Evolutionary conservation across 495 filamentous ascomycete genomes (phyloP).

Genomic region (Lophiotrema nucula): DNA sequence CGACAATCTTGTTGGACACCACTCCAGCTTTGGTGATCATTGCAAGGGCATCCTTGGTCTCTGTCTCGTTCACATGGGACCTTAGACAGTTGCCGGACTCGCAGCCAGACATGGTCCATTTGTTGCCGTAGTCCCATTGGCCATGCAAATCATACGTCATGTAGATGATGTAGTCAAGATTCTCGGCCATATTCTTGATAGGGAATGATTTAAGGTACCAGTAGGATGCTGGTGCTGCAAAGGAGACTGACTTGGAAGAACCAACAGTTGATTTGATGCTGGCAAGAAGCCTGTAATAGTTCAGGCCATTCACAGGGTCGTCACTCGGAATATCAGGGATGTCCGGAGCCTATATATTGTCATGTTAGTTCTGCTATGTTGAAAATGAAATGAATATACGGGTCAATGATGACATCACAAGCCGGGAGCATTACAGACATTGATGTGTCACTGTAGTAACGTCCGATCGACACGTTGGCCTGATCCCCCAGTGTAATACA

Average conservation of each 20-base stretch:
- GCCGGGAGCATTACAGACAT: too few relatives aligned
- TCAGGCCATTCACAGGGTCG: conserved; percentile 30
- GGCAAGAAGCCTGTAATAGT: conserved; percentile 39
- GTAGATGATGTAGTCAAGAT: conserved; percentile 26
- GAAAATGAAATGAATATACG: too few relatives aligned
- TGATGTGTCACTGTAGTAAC: too few relatives aligned
- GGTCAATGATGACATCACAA: too few relatives aligned
- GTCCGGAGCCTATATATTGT: conserved; percentile 34
- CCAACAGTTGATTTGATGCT: conserved; percentile 9
- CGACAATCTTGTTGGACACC: conserved; percentile 42
- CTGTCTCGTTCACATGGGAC: conserved; percentile 48
- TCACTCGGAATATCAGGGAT: conserved; percentile 43
- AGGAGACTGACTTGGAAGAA: conserved; percentile 32
- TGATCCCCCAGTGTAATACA: too few relatives aligned
- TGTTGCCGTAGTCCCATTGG: conserved; percentile 42
- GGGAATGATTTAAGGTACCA: conserved; percentile 27
- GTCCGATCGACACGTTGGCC: too few relatives aligned
- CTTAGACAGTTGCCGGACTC: conserved; percentile 43
- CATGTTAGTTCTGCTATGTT: not conserved
- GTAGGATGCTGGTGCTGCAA: conserved; percentile 23
- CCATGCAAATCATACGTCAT: conserved; percentile 31
- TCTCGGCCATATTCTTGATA: conserved; percentile 6
- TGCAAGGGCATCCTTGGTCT: conserved; percentile 42
- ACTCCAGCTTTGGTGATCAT: conserved; percentile 56
- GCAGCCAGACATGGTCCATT: conserved; percentile 37